Base-by-base conservation (phyloP, 2,329 filamentous ascomycete genomes). In the Cladobotryum protrusum region DNA sequence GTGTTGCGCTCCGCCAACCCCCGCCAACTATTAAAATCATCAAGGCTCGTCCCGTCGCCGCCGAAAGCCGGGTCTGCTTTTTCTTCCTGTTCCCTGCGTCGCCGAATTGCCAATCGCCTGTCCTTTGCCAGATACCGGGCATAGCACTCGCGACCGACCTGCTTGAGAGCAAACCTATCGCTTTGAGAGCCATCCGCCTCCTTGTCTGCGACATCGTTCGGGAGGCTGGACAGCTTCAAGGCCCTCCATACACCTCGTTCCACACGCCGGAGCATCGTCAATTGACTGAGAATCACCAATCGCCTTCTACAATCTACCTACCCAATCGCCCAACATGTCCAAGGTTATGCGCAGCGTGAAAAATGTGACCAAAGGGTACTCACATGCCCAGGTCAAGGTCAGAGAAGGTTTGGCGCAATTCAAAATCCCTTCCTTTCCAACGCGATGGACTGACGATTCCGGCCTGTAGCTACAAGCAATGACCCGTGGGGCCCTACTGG, bases 321-420 rank as follows among this genome's bases (percentile, higher is more conserved):
- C 29, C 9, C 40, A 54, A 50, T 61, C 59, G 64, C 63, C 67
- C 69, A 67, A 45, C 66, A 99, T 99, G 93, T 96, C 92, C 53
- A 95, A 95, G 74, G 90, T 97, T 68, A 89, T 97, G 67, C 83
- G 93, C 72, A 95, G 89, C 68, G 91, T 97, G 64, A 97, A 96
- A 77, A 99, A 97, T 78, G 92, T 99, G 72, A 97, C 93, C 70
- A 99, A 97, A 76, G 93, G 93, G 62, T 99, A 99, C 69, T 96
- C 92, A 34, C 85, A 81, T 58, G 89, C 95, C 63, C 92, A 99
- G 78, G 89, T 97, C 70, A 97, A 97, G 77, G 93, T 99, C 70
- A 85, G 91, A 75, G 92, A 96, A 88, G 90, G 90, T 95, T 74
- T 58, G 83, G 49, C 48, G 48, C 48, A 35, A 37, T 48, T 33